Conservation (phyloP, 768 basidiomycete genomes). For the Amylocystis lapponica region DNA sequence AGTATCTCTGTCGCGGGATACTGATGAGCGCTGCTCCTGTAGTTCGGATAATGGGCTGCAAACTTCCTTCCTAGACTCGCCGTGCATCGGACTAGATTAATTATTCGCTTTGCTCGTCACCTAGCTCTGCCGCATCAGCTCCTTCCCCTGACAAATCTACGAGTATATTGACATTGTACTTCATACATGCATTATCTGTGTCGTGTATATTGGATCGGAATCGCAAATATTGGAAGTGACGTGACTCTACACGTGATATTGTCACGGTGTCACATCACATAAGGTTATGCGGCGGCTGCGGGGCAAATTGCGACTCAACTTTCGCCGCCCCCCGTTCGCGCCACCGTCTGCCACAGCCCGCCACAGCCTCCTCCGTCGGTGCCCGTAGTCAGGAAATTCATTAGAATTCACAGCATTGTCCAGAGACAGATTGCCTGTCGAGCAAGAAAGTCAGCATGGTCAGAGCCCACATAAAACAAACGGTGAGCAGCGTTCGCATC, state of each 20-base stretch:
- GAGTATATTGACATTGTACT: too few species aligned
- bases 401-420: constrained; percentile 3
- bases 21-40: constrained; percentile 9
- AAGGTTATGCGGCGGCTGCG: too few species aligned
- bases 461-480: constrained; percentile 23
- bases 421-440: constrained; percentile 1
- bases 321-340: constrained; percentile 6
- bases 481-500: constrained; percentile 25
- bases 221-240: too few species aligned
- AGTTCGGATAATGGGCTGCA: constrained; percentile 58
- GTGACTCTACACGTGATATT: too few species aligned
- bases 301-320: constrained; percentile 13
- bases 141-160: too few species aligned
- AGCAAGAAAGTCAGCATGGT: constrained; percentile 15
- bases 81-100: not conserved
- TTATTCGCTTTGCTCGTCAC: not conserved
- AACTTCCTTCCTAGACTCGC: constrained; percentile 30
- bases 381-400: not conserved
- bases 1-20: not conserved
- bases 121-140: too few species aligned
- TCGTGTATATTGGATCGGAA: too few species aligned
- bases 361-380: not conserved
- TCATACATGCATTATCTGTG: too few species aligned
- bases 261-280: too few species aligned
- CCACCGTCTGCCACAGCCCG: constrained; percentile 15